These are phyloP conservation scores for Pseudogymnoascus sp. DNA, from an alignment of 2,329 filamentous ascomycete species.

Conservation along the genomic window DNA sequence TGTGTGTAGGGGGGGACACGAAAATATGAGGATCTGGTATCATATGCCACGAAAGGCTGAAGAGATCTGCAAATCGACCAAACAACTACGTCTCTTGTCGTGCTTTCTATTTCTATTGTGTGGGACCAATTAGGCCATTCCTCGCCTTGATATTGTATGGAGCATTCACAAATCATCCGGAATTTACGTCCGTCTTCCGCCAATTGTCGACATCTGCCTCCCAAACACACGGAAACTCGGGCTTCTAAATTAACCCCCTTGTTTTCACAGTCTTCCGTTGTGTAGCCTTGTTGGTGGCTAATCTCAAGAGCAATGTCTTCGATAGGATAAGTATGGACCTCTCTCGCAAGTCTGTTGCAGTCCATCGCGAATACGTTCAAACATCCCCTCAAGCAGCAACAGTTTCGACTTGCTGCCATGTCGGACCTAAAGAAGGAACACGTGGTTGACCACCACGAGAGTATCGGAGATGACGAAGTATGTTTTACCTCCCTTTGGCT, in stretches of 20 bases:
- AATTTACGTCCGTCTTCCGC: background rate
- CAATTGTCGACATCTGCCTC: background rate
- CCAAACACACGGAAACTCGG: background rate
- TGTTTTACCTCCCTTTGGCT: background rate
- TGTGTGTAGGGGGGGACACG: background rate
- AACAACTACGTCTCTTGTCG: background rate
- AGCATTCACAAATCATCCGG: background rate
- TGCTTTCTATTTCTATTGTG: background rate
- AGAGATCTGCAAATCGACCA: background rate
- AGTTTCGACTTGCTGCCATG: background rate
- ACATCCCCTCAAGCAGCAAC: background rate
- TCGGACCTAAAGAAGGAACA: background rate
- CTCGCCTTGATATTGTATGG: background rate
- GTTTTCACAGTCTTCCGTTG: background rate
- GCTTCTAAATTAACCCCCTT: background rate
- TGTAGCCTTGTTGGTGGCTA: background rate
- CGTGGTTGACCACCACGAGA: background rate
- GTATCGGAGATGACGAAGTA: background rate
- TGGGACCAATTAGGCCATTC: background rate
- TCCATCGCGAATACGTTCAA: background rate
- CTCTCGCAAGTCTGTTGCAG: background rate
- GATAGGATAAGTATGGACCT: slow-evolving; percentile 16
- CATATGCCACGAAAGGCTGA: background rate
- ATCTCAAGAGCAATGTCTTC: background rate
- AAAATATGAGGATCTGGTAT: background rate